Conservation (phyloP, 345 rosid genomes). For the Lumnitzera littorea region DNA sequence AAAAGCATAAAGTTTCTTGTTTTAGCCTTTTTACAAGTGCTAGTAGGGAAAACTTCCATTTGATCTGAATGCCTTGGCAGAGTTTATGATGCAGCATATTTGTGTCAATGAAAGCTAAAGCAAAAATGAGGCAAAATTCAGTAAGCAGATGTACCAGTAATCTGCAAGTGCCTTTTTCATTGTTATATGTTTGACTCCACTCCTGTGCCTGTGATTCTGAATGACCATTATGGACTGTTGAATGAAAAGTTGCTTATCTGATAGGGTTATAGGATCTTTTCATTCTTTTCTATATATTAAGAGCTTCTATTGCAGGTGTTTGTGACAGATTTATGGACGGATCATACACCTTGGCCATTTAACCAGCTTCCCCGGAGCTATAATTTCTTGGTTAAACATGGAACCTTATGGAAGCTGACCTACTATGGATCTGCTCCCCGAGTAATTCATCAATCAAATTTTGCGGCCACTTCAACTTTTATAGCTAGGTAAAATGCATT, state of each 20-base stretch:
- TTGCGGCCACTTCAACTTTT: constrained; percentile 93
- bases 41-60: too few relatives aligned
- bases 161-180: too few relatives aligned
- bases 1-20: too few relatives aligned
- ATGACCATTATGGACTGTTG: not conserved
- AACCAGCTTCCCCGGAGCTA: constrained; percentile 96
- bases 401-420: constrained; percentile 83
- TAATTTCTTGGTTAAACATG: constrained; percentile 92
- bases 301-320: constrained; percentile 71
- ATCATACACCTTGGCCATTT: constrained; percentile 99
- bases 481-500: constrained; percentile 73
- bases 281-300: constrained; percentile 7
- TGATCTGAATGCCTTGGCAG: too few relatives aligned
- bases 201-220: too few relatives aligned
- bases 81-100: too few relatives aligned
- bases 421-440: constrained; percentile 91
- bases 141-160: too few relatives aligned
- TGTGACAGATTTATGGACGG: constrained; percentile 95
- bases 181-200: too few relatives aligned
- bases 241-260: constrained; percentile 4
- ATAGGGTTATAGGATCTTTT: not conserved
- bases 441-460: constrained; percentile 84
- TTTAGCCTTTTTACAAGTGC: too few relatives aligned
- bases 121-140: too few relatives aligned
- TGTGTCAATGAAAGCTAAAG: too few relatives aligned